Evolutionary conservation across 2,329 filamentous ascomycete genomes (phyloP).

Genomic region (Plenodomus lindquistii): DNA sequence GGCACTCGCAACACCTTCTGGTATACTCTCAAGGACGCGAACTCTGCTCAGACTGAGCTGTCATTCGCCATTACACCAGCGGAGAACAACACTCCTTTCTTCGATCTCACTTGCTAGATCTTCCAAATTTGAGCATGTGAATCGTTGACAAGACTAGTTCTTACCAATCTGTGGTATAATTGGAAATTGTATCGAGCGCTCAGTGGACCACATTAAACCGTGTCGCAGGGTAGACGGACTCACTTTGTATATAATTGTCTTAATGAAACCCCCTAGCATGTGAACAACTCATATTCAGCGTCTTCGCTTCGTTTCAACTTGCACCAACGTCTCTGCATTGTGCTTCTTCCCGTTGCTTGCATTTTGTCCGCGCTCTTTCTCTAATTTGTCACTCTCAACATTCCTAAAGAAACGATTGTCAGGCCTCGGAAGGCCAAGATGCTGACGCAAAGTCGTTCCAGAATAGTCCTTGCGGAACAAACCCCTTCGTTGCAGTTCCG

Average conservation of each 20-base stretch:
- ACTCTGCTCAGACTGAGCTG: slow-evolving; percentile 46
- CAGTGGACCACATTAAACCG: too few relatives aligned
- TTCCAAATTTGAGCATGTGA: too few relatives aligned
- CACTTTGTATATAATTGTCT: background rate
- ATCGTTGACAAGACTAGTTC: too few relatives aligned
- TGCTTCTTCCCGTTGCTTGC: too few relatives aligned
- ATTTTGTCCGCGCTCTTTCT: background rate
- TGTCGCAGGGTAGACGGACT: too few relatives aligned
- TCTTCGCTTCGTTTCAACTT: too few relatives aligned
- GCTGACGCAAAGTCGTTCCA: slow-evolving; percentile 58
- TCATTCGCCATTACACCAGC: slow-evolving; percentile 60
- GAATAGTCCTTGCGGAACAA: slow-evolving; percentile 54
- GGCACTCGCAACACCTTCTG: slow-evolving; percentile 32
- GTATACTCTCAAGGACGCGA: slow-evolving; percentile 43
- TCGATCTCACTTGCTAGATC: slow-evolving; percentile 55
- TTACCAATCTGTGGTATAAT: too few relatives aligned
- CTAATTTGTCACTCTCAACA: too few relatives aligned
- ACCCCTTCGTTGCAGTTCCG: slow-evolving; percentile 26
- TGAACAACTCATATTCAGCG: too few relatives aligned
- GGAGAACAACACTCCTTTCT: slow-evolving; percentile 55
- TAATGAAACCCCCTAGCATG: background rate
- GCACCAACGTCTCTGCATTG: too few relatives aligned
- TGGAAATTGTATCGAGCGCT: too few relatives aligned
- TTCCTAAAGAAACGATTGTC: slow-evolving; percentile 45
- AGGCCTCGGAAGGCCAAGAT: slow-evolving; percentile 57